phyloP scores from a whole-genome alignment of 768 basidiomycete genomes.

The Agaricus subrufescens region DNA sequence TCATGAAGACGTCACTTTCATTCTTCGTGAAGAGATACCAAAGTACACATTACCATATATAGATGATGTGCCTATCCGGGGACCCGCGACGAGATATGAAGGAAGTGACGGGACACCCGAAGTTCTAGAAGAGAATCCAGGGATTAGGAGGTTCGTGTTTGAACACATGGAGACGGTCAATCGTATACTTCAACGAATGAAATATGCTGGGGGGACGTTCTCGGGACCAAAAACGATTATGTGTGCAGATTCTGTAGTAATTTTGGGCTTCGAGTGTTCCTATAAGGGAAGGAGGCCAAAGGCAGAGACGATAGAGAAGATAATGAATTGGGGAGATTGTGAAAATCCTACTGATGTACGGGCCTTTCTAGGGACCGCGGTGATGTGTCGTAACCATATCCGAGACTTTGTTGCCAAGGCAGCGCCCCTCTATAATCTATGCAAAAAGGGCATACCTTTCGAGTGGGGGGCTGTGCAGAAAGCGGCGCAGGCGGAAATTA shows the following conservation, averaged over 20 bases:
- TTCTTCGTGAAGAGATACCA: conserved; percentile 26
- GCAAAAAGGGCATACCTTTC: conserved; percentile 19
- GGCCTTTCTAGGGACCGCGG: conserved; percentile 22
- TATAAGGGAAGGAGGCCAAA: conserved; percentile 21
- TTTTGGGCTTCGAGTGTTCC: conserved; percentile 32
- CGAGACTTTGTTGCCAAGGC: conserved; percentile 15
- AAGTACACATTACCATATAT: conserved; percentile 17
- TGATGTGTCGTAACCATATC: conserved; percentile 20
- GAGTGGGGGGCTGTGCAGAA: conserved; percentile 2
- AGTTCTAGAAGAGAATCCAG: not conserved
- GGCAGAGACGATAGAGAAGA: conserved; percentile 19
- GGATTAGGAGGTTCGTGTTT: conserved; percentile 28
- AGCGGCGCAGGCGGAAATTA: not conserved
- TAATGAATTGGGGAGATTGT: conserved; percentile 22
- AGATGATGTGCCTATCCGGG: conserved; percentile 21
- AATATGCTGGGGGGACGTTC: conserved; percentile 23
- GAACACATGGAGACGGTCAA: conserved; percentile 32
- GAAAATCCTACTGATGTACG: conserved; percentile 10
- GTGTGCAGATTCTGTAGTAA: conserved; percentile 12
- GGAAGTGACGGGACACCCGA: not conserved
- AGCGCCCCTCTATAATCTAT: conserved; percentile 16
- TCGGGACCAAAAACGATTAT: conserved; percentile 17
- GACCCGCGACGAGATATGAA: conserved; percentile 19
- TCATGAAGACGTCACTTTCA: conserved; percentile 25
- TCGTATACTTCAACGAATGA: conserved; percentile 26